Conservation (phyloP, 192 early-diverging fungal species). For the Radiomyces spectabilis region DNA sequence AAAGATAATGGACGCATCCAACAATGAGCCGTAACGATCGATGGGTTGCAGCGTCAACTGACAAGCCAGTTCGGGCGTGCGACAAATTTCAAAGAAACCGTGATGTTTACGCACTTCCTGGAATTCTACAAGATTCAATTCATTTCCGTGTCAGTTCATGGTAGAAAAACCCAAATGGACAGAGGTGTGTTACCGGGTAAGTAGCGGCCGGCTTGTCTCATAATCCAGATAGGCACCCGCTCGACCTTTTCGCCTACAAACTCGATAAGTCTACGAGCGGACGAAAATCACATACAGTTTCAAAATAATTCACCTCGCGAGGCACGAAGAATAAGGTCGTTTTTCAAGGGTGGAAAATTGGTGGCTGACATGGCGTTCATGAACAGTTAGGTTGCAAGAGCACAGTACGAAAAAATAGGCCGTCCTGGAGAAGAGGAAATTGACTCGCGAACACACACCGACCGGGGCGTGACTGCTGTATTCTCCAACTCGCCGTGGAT, state of each 20-base stretch:
- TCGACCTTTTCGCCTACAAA: constrained; percentile 55
- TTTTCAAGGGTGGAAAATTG: constrained; percentile 77
- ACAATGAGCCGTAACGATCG: constrained; percentile 78
- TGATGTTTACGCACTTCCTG: constrained; percentile 70
- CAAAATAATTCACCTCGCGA: constrained; percentile 57
- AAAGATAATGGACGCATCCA: constrained; percentile 98
- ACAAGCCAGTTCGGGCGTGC: constrained; percentile 86
- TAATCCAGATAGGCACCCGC: constrained; percentile 92
- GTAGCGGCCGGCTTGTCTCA: constrained; percentile 97
- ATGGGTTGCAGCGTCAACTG: constrained; percentile 96
- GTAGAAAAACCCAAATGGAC: not conserved
- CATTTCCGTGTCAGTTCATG: not conserved
- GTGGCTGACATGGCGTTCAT: no score
- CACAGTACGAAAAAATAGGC: no score
- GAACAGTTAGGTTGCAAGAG: no score
- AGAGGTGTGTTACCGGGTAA: constrained; percentile 62
- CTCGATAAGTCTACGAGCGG: no score
- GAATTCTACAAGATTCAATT: constrained; percentile 63
- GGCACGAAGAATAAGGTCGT: constrained; percentile 85
- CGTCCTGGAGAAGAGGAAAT: no score
- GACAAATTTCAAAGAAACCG: constrained; percentile 95
- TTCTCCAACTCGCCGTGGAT: no score
- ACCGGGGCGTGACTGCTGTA: no score
- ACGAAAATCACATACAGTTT: not conserved
- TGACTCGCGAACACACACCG: no score